Conservation (phyloP, 208 protist species). For the Wallacemonas sp. region DNA sequence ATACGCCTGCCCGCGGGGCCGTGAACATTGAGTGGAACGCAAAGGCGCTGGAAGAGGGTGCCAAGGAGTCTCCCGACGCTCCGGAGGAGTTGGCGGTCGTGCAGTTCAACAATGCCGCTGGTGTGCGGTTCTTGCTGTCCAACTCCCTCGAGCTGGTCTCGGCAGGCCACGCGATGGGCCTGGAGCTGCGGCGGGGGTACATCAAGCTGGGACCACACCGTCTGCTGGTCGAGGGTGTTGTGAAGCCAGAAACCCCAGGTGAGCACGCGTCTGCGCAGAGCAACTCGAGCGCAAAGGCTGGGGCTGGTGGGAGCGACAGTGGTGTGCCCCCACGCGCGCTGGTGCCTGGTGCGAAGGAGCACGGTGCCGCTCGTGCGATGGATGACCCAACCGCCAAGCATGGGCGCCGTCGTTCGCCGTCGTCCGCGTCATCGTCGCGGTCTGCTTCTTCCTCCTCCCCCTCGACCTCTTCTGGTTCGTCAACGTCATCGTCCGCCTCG, state of each 20-base stretch:
- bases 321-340: no score
- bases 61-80: slow-evolving; percentile 1
- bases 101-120: slow-evolving; percentile 19
- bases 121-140: slow-evolving; percentile 27
- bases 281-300: no score
- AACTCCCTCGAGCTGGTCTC: slow-evolving; percentile 23
- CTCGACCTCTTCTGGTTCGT: neutral
- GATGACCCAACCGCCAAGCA: no score
- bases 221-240: slow-evolving; percentile 58
- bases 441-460: no score
- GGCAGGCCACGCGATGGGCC: slow-evolving; percentile 15
- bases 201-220: slow-evolving; percentile 40
- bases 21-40: neutral
- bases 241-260: slow-evolving; percentile 24
- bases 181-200: slow-evolving; percentile 62
- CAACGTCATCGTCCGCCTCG: neutral
- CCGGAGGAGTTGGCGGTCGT: slow-evolving; percentile 21
- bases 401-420: no score
- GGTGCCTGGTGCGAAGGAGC: no score
- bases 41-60: neutral
- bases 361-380: no score
- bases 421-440: no score
- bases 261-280: no score
- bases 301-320: no score
- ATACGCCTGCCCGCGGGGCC: slow-evolving; percentile 13